These are phyloP conservation scores for Gynochthodes officinalis DNA, from an alignment of 257 asterid species.

Conservation along the genomic window DNA sequence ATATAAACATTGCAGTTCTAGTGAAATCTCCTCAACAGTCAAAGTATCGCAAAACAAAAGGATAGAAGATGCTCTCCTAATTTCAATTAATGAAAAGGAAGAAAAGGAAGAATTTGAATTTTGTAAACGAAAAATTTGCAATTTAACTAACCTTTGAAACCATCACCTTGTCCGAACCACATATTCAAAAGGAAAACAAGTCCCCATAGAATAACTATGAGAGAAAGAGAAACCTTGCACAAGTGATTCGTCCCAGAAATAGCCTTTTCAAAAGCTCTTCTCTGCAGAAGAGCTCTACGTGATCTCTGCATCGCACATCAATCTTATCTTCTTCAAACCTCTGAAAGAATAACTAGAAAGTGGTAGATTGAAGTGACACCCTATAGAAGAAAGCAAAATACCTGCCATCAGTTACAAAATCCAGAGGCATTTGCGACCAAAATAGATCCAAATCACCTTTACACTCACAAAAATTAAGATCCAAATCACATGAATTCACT, in stretches of 20 bases:
- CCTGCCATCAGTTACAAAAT: not conserved
- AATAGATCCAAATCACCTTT: not conserved
- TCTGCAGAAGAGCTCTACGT: constrained; percentile 89
- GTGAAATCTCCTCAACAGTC: not conserved
- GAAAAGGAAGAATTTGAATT: not conserved
- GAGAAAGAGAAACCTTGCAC: constrained; percentile 68
- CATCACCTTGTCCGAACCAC: constrained; percentile 74
- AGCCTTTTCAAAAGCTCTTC: constrained; percentile 69
- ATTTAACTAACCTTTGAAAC: constrained; percentile 56
- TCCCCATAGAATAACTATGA: constrained; percentile 62
- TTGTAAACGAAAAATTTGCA: not conserved
- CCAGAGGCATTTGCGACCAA: too few relatives aligned
- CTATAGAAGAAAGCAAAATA: constrained; percentile 17
- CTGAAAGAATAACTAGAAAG: constrained; percentile 15
- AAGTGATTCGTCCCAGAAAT: constrained; percentile 43
- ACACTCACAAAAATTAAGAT: not conserved
- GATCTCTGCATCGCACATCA: constrained; percentile 95
- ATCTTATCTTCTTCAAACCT: constrained; percentile 38
- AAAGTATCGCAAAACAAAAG: not conserved
- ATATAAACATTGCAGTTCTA: not conserved
- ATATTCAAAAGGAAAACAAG: constrained; percentile 66
- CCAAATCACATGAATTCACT: not conserved
- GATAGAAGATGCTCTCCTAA: not conserved
- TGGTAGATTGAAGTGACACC: constrained; percentile 13
- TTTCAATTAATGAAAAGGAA: not conserved